Percentiles rank a stretch among this genome's conserved stretches.
Conservation (phyloP, 495 filamentous ascomycete species). For the Trypethelium eluteriae region DNA sequence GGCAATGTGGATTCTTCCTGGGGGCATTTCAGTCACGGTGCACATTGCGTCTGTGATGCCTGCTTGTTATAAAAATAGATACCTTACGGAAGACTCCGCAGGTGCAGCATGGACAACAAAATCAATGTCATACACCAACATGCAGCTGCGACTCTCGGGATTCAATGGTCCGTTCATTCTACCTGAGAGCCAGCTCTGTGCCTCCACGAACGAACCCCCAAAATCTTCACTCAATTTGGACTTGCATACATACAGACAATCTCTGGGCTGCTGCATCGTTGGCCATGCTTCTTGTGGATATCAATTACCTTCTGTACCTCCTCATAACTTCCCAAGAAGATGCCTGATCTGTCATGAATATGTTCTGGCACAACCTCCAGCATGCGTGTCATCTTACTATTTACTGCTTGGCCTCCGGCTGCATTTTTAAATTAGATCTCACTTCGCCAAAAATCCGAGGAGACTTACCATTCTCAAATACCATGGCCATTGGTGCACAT, state of each 20-base stretch:
- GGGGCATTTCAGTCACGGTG: too few relatives aligned
- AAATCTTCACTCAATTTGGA: neutral
- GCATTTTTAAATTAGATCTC: constrained; percentile 17
- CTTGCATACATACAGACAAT: neutral
- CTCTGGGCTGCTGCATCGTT: neutral
- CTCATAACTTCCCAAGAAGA: constrained; percentile 89
- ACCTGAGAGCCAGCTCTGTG: neutral
- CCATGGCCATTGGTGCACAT: constrained; percentile 98
- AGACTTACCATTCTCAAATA: constrained; percentile 91
- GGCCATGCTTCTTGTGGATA: constrained; percentile 45
- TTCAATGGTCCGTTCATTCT: neutral
- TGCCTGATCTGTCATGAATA: constrained; percentile 92
- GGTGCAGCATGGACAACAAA: neutral
- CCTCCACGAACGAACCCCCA: too few relatives aligned
- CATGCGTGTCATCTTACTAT: constrained; percentile 83
- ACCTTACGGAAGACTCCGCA: neutral
- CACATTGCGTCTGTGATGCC: neutral
- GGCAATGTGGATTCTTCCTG: too few relatives aligned
- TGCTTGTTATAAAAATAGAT: constrained; percentile 4
- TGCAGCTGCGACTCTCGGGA: neutral
- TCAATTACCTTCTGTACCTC: constrained; percentile 94
- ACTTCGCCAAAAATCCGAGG: neutral
- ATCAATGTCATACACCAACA: neutral
- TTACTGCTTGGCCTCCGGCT: constrained; percentile 86
- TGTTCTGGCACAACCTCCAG: constrained; percentile 81